Evolutionary conservation across 306 rosid genomes (phyloP).

Genomic region (Canavalia gladiata): DNA sequence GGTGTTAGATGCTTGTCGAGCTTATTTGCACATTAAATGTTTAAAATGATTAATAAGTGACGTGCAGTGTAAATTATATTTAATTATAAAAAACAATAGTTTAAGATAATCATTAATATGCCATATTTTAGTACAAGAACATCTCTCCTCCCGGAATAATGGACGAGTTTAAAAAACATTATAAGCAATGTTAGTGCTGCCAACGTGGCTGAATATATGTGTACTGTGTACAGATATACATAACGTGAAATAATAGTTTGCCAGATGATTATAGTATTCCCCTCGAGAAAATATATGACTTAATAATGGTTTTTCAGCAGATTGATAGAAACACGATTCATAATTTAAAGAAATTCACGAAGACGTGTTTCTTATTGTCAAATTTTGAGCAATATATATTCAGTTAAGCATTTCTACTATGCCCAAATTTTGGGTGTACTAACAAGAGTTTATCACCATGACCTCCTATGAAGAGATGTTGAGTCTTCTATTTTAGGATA

Average conservation of each 20-base stretch:
- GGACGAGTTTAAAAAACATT: conserved; percentile 19
- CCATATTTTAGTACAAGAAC: background rate
- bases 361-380: too few relatives aligned
- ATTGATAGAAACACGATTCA: too few relatives aligned
- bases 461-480: too few relatives aligned
- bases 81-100: background rate
- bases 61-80: background rate
- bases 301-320: too few relatives aligned
- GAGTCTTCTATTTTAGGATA: too few relatives aligned
- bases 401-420: too few relatives aligned
- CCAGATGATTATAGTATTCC: background rate
- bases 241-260: background rate
- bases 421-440: too few relatives aligned
- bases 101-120: background rate
- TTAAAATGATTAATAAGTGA: background rate
- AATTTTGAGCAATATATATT: too few relatives aligned
- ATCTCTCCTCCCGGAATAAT: conserved; percentile 3
- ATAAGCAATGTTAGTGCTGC: background rate
- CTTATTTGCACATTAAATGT: conserved; percentile 6
- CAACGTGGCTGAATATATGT: background rate
- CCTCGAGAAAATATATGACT: background rate
- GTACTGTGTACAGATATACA: background rate
- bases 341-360: too few relatives aligned
- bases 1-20: background rate
- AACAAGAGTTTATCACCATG: too few relatives aligned